Evolutionary conservation across 2,329 filamentous ascomycete genomes (phyloP).

Genomic region (Hawksworthiomyces lignivorus): DNA sequence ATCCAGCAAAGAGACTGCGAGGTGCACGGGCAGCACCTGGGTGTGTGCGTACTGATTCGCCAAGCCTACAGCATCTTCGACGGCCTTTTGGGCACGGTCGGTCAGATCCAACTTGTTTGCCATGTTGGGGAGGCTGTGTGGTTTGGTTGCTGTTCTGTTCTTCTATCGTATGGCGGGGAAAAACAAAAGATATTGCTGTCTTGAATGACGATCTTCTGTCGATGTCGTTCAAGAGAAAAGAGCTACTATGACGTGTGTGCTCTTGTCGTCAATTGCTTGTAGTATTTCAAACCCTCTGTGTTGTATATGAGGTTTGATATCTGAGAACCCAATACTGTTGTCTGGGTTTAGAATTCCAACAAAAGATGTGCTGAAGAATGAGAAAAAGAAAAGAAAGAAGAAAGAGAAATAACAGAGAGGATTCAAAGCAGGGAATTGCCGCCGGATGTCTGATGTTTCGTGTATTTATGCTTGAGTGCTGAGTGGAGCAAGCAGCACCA

Average conservation of each 20-base stretch:
- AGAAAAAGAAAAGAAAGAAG: neutral
- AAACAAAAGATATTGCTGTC: too few species aligned
- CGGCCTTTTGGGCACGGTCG: constrained; percentile 80
- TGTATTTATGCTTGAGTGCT: neutral
- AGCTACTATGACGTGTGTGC: too few species aligned
- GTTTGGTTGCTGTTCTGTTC: constrained; percentile 9
- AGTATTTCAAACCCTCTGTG: too few species aligned
- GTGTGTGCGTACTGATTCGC: constrained; percentile 87
- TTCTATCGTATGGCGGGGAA: too few species aligned
- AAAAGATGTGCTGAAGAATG: neutral
- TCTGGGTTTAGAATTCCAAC: too few species aligned
- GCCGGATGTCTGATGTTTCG: too few species aligned
- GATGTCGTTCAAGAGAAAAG: too few species aligned
- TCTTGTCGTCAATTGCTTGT: too few species aligned
- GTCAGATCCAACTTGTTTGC: constrained; percentile 83
- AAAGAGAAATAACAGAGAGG: neutral
- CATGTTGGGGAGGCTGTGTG: constrained; percentile 40
- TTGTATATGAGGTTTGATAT: too few species aligned
- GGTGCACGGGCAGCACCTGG: constrained; percentile 82
- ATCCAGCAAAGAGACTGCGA: constrained; percentile 75
- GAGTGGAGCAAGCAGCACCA: constrained; percentile 1
- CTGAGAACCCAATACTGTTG: too few species aligned
- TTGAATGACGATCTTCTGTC: too few species aligned
- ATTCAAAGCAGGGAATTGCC: neutral
- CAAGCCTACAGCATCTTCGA: constrained; percentile 80